Percentiles rank a stretch among this genome's conserved stretches.
Conservation (phyloP, 148 eudicot genomes). For the Diospyros lotus region DNA sequence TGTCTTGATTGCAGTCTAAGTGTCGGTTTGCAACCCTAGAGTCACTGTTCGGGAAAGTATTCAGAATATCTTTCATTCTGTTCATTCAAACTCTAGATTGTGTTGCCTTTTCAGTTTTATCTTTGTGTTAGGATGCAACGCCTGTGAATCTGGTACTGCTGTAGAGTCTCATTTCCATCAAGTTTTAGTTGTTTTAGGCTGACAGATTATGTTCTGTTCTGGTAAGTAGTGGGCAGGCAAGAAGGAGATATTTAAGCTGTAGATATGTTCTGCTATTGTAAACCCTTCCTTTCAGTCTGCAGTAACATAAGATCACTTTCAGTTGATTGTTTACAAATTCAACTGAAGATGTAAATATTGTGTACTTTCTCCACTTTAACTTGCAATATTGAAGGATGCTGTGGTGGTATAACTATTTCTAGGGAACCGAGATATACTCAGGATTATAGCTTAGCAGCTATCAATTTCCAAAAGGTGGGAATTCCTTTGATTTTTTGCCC, state of each 20-base stretch:
- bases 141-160: not conserved
- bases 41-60: not conserved
- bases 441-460: not conserved
- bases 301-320: not conserved
- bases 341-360: not conserved
- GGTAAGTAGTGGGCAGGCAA: not conserved
- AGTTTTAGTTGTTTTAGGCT: not conserved
- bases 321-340: not conserved
- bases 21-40: constrained; percentile 6
- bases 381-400: not conserved
- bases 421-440: not conserved
- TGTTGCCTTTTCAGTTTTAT: not conserved
- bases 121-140: not conserved
- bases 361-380: not conserved
- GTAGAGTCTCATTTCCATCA: not conserved
- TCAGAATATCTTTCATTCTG: not conserved
- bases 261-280: not conserved
- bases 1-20: constrained; percentile 12
- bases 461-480: not conserved
- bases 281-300: not conserved
- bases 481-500: not conserved
- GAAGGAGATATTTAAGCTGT: not conserved
- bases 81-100: constrained; percentile 12
- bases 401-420: not conserved
- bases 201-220: too few relatives aligned